phyloP scores from a whole-genome alignment of 2,329 filamentous ascomycete genomes.

The Beauveria sp. region DNA sequence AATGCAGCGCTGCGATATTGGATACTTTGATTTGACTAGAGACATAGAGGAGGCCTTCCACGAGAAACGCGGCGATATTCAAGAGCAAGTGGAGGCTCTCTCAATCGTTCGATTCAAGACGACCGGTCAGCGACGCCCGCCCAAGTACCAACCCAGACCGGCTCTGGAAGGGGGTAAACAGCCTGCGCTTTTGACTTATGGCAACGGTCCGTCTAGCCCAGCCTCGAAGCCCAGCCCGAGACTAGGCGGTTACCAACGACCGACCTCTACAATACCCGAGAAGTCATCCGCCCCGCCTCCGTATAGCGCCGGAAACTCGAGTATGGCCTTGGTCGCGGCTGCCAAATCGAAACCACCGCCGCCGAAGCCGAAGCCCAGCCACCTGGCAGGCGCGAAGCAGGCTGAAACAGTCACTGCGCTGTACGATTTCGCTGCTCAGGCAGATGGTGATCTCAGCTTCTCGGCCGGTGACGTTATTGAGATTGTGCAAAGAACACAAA shows the following conservation, averaged over 20 bases:
- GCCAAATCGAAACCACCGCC: conserved; percentile 64
- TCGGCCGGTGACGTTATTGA: conserved; percentile 83
- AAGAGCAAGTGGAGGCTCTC: conserved; percentile 76
- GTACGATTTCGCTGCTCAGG: conserved; percentile 94
- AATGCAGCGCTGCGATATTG: conserved; percentile 96
- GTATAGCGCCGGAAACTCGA: conserved; percentile 47
- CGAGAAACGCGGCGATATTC: conserved; percentile 79
- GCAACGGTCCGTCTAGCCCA: conserved; percentile 24
- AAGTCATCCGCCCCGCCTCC: conserved; percentile 60
- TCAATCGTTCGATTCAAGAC: conserved; percentile 88
- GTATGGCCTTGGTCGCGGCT: conserved; percentile 41
- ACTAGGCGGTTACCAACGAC: conserved; percentile 26
- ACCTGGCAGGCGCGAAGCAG: conserved; percentile 56
- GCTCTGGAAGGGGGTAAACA: conserved; percentile 42
- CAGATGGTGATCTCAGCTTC: conserved; percentile 90
- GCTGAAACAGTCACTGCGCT: conserved; percentile 80
- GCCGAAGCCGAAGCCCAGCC: conserved; percentile 69
- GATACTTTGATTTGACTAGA: conserved; percentile 88
- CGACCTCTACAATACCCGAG: conserved; percentile 32
- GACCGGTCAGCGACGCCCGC: conserved; percentile 59
- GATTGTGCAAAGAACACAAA: conserved; percentile 73
- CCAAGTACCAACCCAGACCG: conserved; percentile 49
- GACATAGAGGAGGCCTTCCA: conserved; percentile 90
- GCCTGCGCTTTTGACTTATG: conserved; percentile 44
- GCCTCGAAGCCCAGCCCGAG: conserved; percentile 17